Conservation (phyloP, 495 filamentous ascomycete species). For the Talaromyces stipitatus region DNA sequence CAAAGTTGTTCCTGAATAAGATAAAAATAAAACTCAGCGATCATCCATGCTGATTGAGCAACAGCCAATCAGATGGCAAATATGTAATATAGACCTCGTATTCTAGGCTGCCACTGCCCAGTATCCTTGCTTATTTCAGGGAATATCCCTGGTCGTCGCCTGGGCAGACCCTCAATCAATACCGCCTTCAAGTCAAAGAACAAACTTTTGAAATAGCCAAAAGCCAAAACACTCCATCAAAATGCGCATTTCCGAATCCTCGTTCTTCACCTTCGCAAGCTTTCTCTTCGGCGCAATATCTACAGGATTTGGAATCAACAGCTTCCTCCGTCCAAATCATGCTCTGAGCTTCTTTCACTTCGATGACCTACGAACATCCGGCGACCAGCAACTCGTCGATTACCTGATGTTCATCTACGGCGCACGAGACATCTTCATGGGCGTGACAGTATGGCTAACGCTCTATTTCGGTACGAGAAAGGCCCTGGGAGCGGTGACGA, state of each 20-base stretch:
- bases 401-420: conserved; percentile 42
- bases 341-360: conserved; percentile 43
- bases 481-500: conserved; percentile 36
- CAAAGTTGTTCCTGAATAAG: too few relatives aligned
- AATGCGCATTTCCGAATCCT: background rate
- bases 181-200: background rate
- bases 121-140: background rate
- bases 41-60: background rate
- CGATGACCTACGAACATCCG: conserved; percentile 17
- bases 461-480: conserved; percentile 29
- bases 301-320: conserved; percentile 42
- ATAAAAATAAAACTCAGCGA: too few relatives aligned
- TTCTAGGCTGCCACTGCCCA: background rate
- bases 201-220: background rate
- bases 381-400: conserved; percentile 27
- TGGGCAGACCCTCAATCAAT: too few relatives aligned
- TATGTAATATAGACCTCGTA: too few relatives aligned
- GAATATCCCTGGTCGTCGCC: background rate
- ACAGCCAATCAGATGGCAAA: background rate
- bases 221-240: background rate
- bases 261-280: background rate
- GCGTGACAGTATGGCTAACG: conserved; percentile 33
- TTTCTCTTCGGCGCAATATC: conserved; percentile 33
- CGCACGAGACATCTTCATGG: conserved; percentile 47
- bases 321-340: conserved; percentile 31